Evolutionary conservation across 139 green algal genomes (phyloP).

Genomic region (Desmodesmus armatus): DNA sequence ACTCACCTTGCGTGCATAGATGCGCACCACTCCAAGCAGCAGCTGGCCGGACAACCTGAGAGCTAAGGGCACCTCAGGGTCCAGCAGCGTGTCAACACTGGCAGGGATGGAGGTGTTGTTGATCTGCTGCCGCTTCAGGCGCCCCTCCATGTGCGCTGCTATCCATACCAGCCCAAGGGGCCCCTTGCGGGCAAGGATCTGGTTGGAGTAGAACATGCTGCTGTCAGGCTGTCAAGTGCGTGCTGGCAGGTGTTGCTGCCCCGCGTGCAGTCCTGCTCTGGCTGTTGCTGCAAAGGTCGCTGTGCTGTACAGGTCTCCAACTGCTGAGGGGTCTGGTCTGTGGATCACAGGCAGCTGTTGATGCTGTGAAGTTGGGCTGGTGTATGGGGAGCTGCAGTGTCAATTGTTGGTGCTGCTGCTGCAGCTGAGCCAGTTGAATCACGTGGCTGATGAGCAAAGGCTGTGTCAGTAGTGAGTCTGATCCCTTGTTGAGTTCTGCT

Average conservation of each 20-base stretch:
- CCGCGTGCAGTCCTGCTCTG: neutral
- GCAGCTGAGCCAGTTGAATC: no score
- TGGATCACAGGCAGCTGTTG: neutral
- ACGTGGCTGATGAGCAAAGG: no score
- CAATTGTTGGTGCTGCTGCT: no score
- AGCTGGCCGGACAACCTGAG: conserved; percentile 95
- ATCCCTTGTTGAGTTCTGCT: no score
- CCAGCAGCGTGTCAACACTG: conserved; percentile 91
- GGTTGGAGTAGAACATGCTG: conserved; percentile 90
- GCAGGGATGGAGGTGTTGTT: conserved; percentile 46
- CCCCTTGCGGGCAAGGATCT: conserved; percentile 93
- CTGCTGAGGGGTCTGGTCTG: neutral
- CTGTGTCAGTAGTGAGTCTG: no score
- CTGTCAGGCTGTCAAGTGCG: neutral
- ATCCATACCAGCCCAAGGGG: conserved; percentile 96
- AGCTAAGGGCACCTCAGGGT: conserved; percentile 92
- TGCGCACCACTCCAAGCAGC: conserved; percentile 94
- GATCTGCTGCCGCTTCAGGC: conserved; percentile 87
- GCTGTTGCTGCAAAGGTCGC: neutral
- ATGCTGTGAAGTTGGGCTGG: neutral
- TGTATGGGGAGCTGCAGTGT: no score
- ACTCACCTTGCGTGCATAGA: conserved; percentile 91
- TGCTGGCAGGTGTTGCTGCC: neutral
- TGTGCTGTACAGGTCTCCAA: neutral
- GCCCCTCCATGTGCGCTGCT: conserved; percentile 90